Conservation (phyloP, 1,284 basidiomycete species). For the Pseudozyma thailandica region DNA sequence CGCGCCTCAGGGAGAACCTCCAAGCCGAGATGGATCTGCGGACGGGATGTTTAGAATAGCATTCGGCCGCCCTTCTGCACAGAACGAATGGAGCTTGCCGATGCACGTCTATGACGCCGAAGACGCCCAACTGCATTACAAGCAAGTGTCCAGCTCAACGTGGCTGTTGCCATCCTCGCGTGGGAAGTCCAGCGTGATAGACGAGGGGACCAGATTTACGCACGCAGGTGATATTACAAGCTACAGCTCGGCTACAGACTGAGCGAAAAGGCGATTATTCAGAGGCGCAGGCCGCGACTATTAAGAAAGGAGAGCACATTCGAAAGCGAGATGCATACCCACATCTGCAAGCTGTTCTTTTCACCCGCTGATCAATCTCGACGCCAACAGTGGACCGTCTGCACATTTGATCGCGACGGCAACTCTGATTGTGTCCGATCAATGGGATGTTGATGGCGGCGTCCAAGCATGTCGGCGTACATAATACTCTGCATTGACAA, state of each 20-base stretch:
- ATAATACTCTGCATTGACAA: not conserved
- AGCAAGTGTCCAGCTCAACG: not conserved
- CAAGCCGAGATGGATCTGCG: not conserved
- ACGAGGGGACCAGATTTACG: not conserved
- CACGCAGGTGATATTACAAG: too few relatives aligned
- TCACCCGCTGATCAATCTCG: too few relatives aligned
- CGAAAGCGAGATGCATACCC: too few relatives aligned
- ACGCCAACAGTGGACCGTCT: too few relatives aligned
- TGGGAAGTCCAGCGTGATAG: not conserved
- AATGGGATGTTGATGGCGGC: not conserved
- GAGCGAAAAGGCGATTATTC: not conserved
- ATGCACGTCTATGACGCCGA: constrained; percentile 21
- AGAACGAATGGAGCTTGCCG: constrained; percentile 11
- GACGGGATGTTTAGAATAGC: not conserved
- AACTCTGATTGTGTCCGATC: too few relatives aligned
- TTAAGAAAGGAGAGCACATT: too few relatives aligned
- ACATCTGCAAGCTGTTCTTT: too few relatives aligned
- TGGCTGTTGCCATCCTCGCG: constrained; percentile 1
- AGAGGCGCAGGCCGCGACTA: too few relatives aligned
- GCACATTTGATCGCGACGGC: too few relatives aligned
- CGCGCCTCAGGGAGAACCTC: not conserved
- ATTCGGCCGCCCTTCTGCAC: constrained; percentile 2
- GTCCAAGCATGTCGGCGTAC: constrained; percentile 16
- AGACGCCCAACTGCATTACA: constrained; percentile 10
- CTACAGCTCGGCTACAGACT: not conserved